Base-by-base conservation (phyloP, 2,329 filamentous ascomycete genomes). In the Pseudohalonectria lignicola region DNA sequence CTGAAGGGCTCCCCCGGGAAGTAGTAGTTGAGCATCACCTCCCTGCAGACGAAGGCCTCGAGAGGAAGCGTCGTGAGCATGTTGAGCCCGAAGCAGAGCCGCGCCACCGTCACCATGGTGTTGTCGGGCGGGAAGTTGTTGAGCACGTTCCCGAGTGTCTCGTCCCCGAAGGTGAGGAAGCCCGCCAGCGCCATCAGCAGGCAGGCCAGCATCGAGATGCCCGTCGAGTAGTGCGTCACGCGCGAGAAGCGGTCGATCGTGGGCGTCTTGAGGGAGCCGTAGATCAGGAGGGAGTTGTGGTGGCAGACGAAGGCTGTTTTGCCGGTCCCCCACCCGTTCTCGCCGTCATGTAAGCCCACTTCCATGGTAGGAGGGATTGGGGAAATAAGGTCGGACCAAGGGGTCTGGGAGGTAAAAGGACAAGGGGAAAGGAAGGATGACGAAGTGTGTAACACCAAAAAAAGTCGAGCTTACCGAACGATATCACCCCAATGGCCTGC, bases 51-150 rank as follows among this genome's bases (percentile, higher is more conserved):
- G 58, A 98, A 98, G 13, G 87, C 88, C 67, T 98, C 92, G 43
- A 98, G 79, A 0, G 92, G 92, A 26, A 98, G 69, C 2, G 92
- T 96, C 12, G 92, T 95, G 51, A 98, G 77, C 92, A 98, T 98
- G 69, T 98, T 98, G 47, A 98, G 74, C 2, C 92, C 92, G 55
- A 98, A 96, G 62, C 86, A 95, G 36, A 98, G 72, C 38, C 92
- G 82, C 17, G 92, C 92, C 41, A 98, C 72, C 60, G 95, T 96
- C 54, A 96, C 87, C 76, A 96, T 82, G 49, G 81, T 71, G 60
- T 94, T 96, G 61, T 93, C 79, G 16, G 79, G 69, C 2, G 88
- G 84, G 54, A 98, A 96, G 64, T 98, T 98, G 69, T 98, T 98
- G 51, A 98, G 78, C 37, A 98, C 86, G 57, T 98, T 98, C 54